These are phyloP conservation scores for Pelargonium citronellum DNA, from an alignment of 441 rosid species.

Conservation along the genomic window DNA sequence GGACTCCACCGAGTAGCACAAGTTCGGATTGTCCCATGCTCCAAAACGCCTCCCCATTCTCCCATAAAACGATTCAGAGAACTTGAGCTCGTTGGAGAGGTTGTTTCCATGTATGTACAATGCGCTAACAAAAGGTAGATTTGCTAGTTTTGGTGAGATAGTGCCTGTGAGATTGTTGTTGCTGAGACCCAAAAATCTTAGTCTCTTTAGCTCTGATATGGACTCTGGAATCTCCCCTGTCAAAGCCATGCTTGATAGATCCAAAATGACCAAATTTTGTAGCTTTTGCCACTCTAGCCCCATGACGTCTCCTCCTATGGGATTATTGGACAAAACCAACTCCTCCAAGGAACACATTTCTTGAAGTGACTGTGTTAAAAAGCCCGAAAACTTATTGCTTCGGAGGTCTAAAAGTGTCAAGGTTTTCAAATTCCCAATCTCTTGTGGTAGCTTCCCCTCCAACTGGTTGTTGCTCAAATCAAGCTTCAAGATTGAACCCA, in stretches of 20 bases:
- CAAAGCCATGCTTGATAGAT: conserved; percentile 51
- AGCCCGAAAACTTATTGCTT: conserved; percentile 65
- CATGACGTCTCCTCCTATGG: conserved; percentile 46
- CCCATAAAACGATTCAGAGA: conserved; percentile 47
- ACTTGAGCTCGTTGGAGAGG: conserved; percentile 63
- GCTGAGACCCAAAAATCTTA: conserved; percentile 69
- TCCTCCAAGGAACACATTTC: conserved; percentile 58
- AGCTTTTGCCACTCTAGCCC: conserved; percentile 49
- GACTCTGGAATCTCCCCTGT: conserved; percentile 59
- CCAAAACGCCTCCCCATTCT: conserved; percentile 79
- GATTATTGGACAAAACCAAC: conserved; percentile 56
- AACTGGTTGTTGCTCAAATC: conserved; percentile 70
- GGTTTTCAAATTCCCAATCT: conserved; percentile 46
- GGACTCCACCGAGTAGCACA: conserved; percentile 49
- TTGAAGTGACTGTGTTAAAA: conserved; percentile 43
- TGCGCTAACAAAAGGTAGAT: conserved; percentile 53
- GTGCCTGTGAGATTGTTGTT: conserved; percentile 67
- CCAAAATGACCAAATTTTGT: conserved; percentile 52
- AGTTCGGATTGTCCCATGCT: conserved; percentile 75
- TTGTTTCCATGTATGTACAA: conserved; percentile 72
- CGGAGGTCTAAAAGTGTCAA: conserved; percentile 71
- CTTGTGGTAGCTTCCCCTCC: conserved; percentile 48
- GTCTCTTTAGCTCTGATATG: conserved; percentile 47
- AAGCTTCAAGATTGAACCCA: conserved; percentile 67
- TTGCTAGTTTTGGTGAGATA: conserved; percentile 46